Conservation (phyloP, 805 yeast species). For the Nakazawaea wyomingensis region DNA sequence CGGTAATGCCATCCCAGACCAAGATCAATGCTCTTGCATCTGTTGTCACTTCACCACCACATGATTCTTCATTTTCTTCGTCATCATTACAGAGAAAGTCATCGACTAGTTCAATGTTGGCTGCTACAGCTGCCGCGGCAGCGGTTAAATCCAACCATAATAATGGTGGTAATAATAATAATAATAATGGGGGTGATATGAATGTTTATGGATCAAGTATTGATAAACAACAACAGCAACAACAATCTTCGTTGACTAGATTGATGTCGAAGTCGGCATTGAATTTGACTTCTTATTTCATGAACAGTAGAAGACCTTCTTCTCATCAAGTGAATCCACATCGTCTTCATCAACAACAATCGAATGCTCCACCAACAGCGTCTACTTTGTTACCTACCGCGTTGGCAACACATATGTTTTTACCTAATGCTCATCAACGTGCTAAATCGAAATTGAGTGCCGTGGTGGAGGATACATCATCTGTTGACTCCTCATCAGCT, state of each 20-base stretch:
- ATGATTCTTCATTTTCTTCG: not conserved
- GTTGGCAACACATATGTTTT: conserved; percentile 54
- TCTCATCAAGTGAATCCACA: not conserved
- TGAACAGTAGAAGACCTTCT: conserved; percentile 29
- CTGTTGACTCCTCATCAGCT: not conserved
- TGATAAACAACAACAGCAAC: conserved; percentile 14
- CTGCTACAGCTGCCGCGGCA: not conserved
- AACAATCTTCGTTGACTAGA: conserved; percentile 24
- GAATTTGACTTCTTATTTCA: conserved; percentile 34
- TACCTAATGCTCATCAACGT: conserved; percentile 36
- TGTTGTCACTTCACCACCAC: conserved; percentile 17
- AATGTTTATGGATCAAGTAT: conserved; percentile 5
- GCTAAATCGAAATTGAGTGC: conserved; percentile 10
- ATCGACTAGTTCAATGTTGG: conserved; percentile 12
- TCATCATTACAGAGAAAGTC: conserved; percentile 17
- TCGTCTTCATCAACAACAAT: conserved; percentile 27
- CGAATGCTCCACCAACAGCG: conserved; percentile 59
- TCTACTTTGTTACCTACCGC: conserved; percentile 56
- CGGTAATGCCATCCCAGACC: conserved; percentile 19
- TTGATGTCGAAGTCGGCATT: conserved; percentile 34
- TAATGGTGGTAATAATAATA: not conserved
- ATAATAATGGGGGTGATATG: not conserved
- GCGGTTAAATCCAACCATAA: not conserved
- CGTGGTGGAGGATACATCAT: conserved; percentile 6
- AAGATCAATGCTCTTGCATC: conserved; percentile 20